Percentiles rank a stretch among this genome's conserved stretches.
phyloP scores from a whole-genome alignment of 805 yeast species.

The Saturnispora galanensis region DNA sequence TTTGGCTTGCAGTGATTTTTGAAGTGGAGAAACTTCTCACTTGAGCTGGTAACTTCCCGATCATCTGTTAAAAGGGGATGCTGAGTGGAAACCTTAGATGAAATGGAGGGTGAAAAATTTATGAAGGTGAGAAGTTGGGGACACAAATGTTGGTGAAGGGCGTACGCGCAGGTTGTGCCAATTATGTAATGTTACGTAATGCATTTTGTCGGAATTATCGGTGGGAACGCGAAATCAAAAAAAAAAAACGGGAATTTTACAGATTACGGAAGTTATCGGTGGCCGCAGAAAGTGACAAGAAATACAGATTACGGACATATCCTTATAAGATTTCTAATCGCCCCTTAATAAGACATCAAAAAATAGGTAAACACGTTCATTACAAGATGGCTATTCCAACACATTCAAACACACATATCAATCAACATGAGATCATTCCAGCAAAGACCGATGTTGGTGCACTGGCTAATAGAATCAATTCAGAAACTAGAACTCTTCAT shows the following conservation, averaged over 20 bases:
- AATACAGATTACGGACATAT: neutral
- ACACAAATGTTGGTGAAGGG: neutral
- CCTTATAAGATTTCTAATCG: neutral
- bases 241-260: no score
- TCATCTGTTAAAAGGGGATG: neutral
- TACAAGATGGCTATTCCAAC: constrained; percentile 9
- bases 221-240: no score
- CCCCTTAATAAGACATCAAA: no score
- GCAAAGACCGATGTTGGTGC: constrained; percentile 77
- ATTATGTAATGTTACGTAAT: no score
- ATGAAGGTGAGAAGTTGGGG: neutral
- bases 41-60: neutral
- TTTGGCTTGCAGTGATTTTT: neutral
- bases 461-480: constrained; percentile 70
- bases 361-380: neutral
- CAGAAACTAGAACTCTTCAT: constrained; percentile 56
- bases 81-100: no score
- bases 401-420: constrained; percentile 11
- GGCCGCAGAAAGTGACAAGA: no score
- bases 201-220: no score
- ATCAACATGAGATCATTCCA: constrained; percentile 53
- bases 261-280: no score
- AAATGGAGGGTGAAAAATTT: neutral
- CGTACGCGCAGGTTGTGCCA: neutral
- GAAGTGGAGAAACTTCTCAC: constrained; percentile 1